These are phyloP conservation scores for Cantharellus cinnabarinus DNA, from an alignment of 768 basidiomycete species.

Conservation along the genomic window DNA sequence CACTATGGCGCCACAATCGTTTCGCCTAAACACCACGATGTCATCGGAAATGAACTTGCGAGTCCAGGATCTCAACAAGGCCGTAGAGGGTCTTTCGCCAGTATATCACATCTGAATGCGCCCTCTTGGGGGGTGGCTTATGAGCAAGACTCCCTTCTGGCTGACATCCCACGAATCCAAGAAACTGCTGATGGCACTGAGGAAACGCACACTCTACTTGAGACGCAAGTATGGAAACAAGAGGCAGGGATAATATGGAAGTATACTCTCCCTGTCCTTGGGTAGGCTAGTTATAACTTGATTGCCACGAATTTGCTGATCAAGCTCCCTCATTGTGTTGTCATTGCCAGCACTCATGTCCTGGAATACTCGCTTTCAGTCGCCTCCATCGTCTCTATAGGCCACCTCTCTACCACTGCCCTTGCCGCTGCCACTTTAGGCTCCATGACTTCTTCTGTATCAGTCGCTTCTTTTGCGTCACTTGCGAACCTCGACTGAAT, in stretches of 20 bases:
- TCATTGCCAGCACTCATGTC: constrained; percentile 37
- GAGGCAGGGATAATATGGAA: constrained; percentile 37
- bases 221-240: constrained; percentile 17
- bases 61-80: not conserved
- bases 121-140: not conserved
- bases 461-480: not conserved
- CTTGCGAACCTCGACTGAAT: not conserved
- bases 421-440: constrained; percentile 66
- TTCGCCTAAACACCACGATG: not conserved
- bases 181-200: not conserved
- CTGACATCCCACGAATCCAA: not conserved
- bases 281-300: constrained; percentile 25
- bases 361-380: constrained; percentile 76
- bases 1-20: not conserved
- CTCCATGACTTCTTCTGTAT: constrained; percentile 39
- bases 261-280: constrained; percentile 54
- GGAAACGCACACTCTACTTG: not conserved
- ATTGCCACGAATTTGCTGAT: not conserved
- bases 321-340: not conserved
- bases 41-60: not conserved
- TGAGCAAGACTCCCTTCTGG: not conserved
- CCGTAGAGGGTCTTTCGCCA: not conserved
- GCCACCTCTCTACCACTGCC: constrained; percentile 76
- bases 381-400: constrained; percentile 68
- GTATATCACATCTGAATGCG: not conserved